Base-by-base conservation (phyloP, 192 early-diverging fungal genomes). In the Podila minutissima region DNA sequence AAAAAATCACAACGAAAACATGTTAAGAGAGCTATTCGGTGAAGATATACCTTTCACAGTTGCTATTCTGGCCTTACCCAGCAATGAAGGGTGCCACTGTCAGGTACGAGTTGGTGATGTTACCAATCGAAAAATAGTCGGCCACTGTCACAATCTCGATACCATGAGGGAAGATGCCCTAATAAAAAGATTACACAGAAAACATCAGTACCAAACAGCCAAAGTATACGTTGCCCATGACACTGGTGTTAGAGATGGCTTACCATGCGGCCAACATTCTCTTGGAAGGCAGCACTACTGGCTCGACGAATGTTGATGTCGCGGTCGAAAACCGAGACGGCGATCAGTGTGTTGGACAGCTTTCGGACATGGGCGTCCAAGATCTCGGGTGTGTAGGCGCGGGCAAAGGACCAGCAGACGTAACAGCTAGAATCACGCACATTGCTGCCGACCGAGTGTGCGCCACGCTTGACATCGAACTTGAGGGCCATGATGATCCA, bases 361-460 rank as follows among this genome's bases (percentile, higher is more conserved):
- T 88, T 75, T 5, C 81, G 33, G 17, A 92, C 89, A 85, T 91
- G 88, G 5, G 89, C 86, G 29, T 82, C 83, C 57, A 98, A 71
- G 17, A 95, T 84, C 0, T 88, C 83, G 2, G 91, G 89, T 24
- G 93, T 91, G 73, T 98, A 95, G 0, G 96, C 94, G 32, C 97
- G 89, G 28, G 97, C 97, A 83, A 99, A 96, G 29, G 97, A 96
- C 98, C 98, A 99, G 79, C 94, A 93, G 13, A 97, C 95, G 84
- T 99, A 99, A 70, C 97, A 97, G 35, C 95, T 95, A 0, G 98
- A 95, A 77, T 99, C 98, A 33, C 97, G 92, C 0, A 99, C 97
- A 82, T 97, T 93, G 13, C 95, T 85, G 4, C 98, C 98, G 49
- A 99, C 89, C 31, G 97, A 97, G 46, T 97, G 93, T 32, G 93